Evolutionary conservation across 2,329 filamentous ascomycete genomes (phyloP).

Genomic region (Nemania sp.): DNA sequence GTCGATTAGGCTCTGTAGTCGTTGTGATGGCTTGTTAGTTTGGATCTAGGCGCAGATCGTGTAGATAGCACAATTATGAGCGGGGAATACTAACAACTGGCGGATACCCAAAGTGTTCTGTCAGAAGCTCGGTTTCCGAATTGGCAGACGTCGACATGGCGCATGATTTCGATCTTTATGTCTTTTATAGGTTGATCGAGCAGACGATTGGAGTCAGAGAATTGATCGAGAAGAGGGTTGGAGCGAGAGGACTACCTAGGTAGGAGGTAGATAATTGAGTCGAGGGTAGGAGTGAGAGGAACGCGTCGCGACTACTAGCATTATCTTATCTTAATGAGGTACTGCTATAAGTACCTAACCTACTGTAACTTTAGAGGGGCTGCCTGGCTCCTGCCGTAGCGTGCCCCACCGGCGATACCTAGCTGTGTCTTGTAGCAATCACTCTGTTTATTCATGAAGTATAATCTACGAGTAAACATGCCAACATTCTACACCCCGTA

Average conservation of each 20-base stretch:
- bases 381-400: neutral
- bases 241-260: neutral
- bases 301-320: conserved; percentile 38
- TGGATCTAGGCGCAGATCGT: conserved; percentile 20
- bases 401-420: no score
- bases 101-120: conserved; percentile 95
- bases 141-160: conserved; percentile 47
- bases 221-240: no score
- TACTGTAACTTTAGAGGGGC: conserved; percentile 48
- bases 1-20: conserved; percentile 84
- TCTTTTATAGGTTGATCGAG: conserved; percentile 14
- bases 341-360: no score
- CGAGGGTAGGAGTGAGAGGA: neutral
- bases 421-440: no score
- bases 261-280: neutral
- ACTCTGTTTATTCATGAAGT: no score
- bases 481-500: no score
- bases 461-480: no score
- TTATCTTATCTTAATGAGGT: conserved; percentile 12
- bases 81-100: conserved; percentile 75
- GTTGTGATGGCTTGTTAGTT: conserved; percentile 13
- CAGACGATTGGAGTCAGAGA: no score
- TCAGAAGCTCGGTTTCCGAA: conserved; percentile 77
- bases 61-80: conserved; percentile 1
- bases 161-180: conserved; percentile 44